Conservation (phyloP, 306 rosid species). For the Cucumis cinereus region DNA sequence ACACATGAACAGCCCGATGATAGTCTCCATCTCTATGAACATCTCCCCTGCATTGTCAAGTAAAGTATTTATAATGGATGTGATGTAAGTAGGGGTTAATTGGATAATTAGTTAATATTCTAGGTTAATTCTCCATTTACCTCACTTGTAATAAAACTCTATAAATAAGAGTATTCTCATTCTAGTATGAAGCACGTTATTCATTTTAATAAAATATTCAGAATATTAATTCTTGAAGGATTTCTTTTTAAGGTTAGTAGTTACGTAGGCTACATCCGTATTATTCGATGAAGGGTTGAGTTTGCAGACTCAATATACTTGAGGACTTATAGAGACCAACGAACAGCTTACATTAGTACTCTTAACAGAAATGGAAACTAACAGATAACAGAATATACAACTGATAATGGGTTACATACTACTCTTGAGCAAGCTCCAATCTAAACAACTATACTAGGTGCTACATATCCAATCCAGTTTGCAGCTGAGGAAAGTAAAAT, state of each 20-base stretch:
- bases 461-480: not conserved
- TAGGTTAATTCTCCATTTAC: too few relatives aligned
- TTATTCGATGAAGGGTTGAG: too few relatives aligned
- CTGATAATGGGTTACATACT: not conserved
- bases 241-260: too few relatives aligned
- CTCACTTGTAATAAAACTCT: too few relatives aligned
- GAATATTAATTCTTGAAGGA: too few relatives aligned
- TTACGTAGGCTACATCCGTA: too few relatives aligned
- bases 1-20: constrained; percentile 87
- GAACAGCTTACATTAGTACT: not conserved
- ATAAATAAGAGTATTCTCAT: too few relatives aligned
- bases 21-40: constrained; percentile 93
- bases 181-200: too few relatives aligned
- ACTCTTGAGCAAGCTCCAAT: not conserved
- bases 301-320: too few relatives aligned
- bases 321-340: not conserved
- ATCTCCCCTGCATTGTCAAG: constrained; percentile 25
- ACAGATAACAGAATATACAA: not conserved
- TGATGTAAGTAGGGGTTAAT: too few relatives aligned
- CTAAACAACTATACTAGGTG: not conserved
- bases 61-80: not conserved
- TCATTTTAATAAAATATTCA: too few relatives aligned
- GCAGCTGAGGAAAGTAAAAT: not conserved
- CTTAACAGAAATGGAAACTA: not conserved
- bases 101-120: too few relatives aligned